A percentile compares a stretch with the other conserved stretches of the same genome.
Conservation (phyloP, 345 rosid species). For the Syzygium grande region DNA sequence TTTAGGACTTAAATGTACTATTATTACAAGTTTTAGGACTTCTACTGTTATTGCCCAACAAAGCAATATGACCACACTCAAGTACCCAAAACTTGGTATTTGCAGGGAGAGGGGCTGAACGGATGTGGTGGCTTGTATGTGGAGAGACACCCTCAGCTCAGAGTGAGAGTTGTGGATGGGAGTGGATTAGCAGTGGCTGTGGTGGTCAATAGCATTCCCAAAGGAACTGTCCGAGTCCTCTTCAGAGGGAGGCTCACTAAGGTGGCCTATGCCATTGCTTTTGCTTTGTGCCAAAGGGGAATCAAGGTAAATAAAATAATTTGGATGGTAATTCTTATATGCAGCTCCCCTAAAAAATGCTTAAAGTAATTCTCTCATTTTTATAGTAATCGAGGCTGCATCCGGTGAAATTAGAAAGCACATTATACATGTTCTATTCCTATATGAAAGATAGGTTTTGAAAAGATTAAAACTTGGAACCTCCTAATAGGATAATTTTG, state of each 20-base stretch:
- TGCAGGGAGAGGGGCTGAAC: conserved; percentile 8
- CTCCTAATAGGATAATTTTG: background rate
- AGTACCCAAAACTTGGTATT: background rate
- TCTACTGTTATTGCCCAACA: background rate
- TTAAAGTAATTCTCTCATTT: background rate
- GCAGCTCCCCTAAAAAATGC: background rate
- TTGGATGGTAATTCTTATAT: background rate
- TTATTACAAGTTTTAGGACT: background rate
- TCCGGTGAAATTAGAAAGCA: background rate
- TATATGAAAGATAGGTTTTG: background rate
- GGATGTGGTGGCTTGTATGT: background rate
- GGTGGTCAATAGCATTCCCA: conserved; percentile 4
- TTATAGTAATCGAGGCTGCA: background rate
- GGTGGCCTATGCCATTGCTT: conserved; percentile 3
- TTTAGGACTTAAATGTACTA: background rate
- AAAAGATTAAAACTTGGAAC: background rate
- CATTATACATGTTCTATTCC: background rate
- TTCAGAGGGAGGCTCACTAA: conserved; percentile 5
- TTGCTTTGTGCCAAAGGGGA: background rate
- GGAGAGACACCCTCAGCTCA: background rate
- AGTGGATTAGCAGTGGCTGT: conserved; percentile 5
- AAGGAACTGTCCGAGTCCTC: conserved; percentile 4
- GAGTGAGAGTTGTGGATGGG: conserved; percentile 11
- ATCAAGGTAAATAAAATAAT: background rate
- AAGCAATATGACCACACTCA: background rate